Evolutionary conservation across 2,329 filamentous ascomycete genomes (phyloP), one percentile per base, ranked within the genome.

Genomic region (Blastomyces gilchristii): DNA sequence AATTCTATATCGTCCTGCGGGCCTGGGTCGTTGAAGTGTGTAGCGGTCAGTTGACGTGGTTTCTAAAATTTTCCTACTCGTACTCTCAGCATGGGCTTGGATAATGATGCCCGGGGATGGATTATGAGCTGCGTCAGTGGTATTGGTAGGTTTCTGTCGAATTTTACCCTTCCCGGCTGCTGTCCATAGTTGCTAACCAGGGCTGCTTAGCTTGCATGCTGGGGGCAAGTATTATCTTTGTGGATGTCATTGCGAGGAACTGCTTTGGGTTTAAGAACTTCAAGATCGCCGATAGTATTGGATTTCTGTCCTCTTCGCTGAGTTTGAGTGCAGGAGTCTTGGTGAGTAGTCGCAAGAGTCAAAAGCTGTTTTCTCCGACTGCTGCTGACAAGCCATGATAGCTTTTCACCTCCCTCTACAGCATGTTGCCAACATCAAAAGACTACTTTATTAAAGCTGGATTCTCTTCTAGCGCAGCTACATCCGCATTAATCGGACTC

Each of bases 251-350:
- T 62, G 80, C 96, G 59, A 86, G 87, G 63, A 81, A 83, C 60
- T 79, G 96, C 59, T 89, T 90, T 3, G 84, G 87, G 61, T 86
- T 88, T 75, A 85, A 82, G 69, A 82, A 87, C 72, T 99, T 97
- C 74, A 85, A 86, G 69, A 95, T 99, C 68, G 86, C 95, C 72
- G 89, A 96, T 66, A 97, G 90, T 77, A 93, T 90, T 78, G 81
- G 81, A 28, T 99, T 99, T 73, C 81, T 97, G 4, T 92, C 92
- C 0, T 86, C 87, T 28, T 97, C 93, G 0, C 78, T 97, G 65
- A 96, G 92, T 75, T 78, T 99, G 67, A 97, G 91, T 73, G 96
- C 96, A 68, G 93, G 94, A 53, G 92, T 97, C 56, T 96, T 99
- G 91, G 92, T 96, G 75, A 67, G 84, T 56, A 43, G 37, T 9